These are phyloP conservation scores for Brassica balearica DNA, from an alignment of 441 rosid species.

Conservation along the genomic window DNA sequence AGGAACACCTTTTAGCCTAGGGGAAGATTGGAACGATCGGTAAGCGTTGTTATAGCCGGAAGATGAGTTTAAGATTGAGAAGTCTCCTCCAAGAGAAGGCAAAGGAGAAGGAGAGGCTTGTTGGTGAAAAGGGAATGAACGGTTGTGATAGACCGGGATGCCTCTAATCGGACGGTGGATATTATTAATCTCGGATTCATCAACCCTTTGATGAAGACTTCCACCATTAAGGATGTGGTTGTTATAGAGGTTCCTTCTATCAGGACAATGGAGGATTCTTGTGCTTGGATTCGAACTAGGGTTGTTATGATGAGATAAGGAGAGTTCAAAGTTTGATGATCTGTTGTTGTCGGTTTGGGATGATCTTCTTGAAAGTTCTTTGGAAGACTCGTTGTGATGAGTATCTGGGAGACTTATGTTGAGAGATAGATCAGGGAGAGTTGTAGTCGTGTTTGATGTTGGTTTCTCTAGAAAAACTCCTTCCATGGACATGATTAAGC, in stretches of 20 bases:
- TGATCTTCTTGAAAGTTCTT: slow-evolving; percentile 37
- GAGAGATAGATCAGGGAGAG: slow-evolving; percentile 78
- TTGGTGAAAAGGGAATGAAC: slow-evolving; percentile 61
- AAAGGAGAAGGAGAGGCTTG: slow-evolving; percentile 46
- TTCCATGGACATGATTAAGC: slow-evolving; percentile 55
- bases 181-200: slow-evolving; percentile 51
- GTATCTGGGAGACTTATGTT: slow-evolving; percentile 73
- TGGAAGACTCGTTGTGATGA: slow-evolving; percentile 34
- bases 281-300: slow-evolving; percentile 15
- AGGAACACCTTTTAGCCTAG: slow-evolving; percentile 61
- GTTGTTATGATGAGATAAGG: slow-evolving; percentile 58
- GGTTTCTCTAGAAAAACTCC: slow-evolving; percentile 61
- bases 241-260: slow-evolving; percentile 35
- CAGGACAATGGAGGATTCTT: slow-evolving; percentile 42
- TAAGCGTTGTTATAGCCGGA: slow-evolving; percentile 39
- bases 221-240: slow-evolving; percentile 38
- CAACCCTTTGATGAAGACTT: slow-evolving; percentile 40
- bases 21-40: slow-evolving; percentile 47
- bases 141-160: slow-evolving; percentile 80
- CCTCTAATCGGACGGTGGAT: slow-evolving; percentile 74
- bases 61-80: slow-evolving; percentile 51
- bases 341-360: slow-evolving; percentile 36
- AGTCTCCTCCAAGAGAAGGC: slow-evolving; percentile 48
- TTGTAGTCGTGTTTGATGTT: slow-evolving; percentile 45
- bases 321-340: slow-evolving; percentile 61